Conservation (phyloP, 202 grass and related monocot genomes). For the Brachypodium distachyon region DNA sequence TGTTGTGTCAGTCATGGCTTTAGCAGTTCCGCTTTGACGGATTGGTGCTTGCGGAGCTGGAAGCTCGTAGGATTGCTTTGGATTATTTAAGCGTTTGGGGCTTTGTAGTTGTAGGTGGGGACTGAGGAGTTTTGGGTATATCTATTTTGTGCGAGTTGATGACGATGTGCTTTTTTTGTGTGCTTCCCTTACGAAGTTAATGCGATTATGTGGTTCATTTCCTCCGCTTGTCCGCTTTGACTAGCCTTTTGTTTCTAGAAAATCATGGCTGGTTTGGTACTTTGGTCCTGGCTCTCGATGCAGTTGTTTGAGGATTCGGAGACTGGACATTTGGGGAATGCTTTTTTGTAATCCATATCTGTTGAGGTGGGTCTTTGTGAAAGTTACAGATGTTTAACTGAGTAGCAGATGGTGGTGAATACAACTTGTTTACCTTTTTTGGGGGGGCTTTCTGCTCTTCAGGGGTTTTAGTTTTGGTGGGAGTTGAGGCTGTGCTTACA, state of each 20-base stretch:
- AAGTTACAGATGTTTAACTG: neutral
- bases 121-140: neutral
- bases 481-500: neutral
- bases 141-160: neutral
- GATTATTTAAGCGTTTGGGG: neutral
- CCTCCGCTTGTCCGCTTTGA: neutral
- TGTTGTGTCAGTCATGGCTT: slow-evolving; percentile 35
- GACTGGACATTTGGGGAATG: neutral
- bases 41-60: slow-evolving; percentile 46
- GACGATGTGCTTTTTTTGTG: neutral
- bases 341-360: neutral
- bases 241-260: neutral
- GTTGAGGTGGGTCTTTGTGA: neutral
- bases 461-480: neutral
- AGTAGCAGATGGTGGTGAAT: neutral
- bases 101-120: neutral
- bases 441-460: neutral
- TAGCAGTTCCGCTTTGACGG: slow-evolving; percentile 26
- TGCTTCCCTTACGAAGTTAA: neutral
- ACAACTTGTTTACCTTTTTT: neutral
- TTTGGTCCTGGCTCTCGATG: neutral
- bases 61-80: slow-evolving; percentile 36
- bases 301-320: neutral
- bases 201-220: neutral
- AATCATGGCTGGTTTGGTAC: neutral